Base-by-base conservation (phyloP, 225 moss, liverwort and hornwort species). In the Physcomitrellopsis africana region DNA sequence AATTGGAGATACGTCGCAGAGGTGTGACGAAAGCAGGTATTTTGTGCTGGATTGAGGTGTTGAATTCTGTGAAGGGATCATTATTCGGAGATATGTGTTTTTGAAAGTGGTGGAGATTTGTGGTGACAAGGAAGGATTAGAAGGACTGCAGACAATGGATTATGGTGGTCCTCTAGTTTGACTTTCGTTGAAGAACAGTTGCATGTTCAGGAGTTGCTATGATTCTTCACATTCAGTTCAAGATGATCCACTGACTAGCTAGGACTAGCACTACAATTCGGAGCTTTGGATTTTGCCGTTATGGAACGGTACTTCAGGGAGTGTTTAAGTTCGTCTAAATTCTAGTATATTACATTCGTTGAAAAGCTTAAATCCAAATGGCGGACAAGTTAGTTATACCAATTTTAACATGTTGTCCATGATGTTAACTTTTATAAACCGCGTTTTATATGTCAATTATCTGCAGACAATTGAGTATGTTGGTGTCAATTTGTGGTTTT, bases 381-480 rank as follows among this genome's bases (percentile, higher is more conserved):
- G 51, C 67, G 27, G 7, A 48, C 15, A 64, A 69, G 47, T 78
- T 44, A 23, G 18, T 63, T 54, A 17, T 48, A 10, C 15, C 48
- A 9, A 47, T 18, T 47, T 46, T 23, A 20, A 23, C 23, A 22
- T 64, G 45, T 64, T 22, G 1, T 17, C 42, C 48, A 16, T 49
- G 5, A 9, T 52, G 15, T 24, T 26, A 8, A 32, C 15, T 18
- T 51, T 32, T 67, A 16, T 5, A 20, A 32, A 10, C 29, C 12
- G 16, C 51, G 51, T 52, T 46, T 22, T n/a, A 42, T 8, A 20
- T 12, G 15, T 51, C n/a, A 48, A 9, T 55, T 56, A 69, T 79
- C 46, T 41, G 11, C 58, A 65, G 51, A 32, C 9, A 27, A n/a
- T 51, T 67, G 2, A 75, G 61, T 18, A 42, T 57, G 48, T 24